These are phyloP conservation scores for Fusarium buxicola DNA, from an alignment of 2,329 filamentous ascomycete genomes.

Conservation along the genomic window DNA sequence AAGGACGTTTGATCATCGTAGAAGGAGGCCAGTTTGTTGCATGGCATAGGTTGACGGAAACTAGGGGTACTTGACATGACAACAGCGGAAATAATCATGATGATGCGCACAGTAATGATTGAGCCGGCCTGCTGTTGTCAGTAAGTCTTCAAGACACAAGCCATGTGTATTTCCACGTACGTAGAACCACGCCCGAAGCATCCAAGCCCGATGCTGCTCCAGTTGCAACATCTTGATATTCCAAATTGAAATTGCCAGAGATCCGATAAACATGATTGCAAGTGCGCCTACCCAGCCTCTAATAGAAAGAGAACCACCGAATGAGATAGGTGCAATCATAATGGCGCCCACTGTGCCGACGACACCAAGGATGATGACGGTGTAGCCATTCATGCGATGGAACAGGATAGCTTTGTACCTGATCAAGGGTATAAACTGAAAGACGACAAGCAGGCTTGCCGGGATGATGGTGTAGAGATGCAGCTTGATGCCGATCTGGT, in stretches of 20 bases:
- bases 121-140: conserved; percentile 6
- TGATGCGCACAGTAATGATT: conserved; percentile 19
- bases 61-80: conserved; percentile 18
- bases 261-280: conserved; percentile 56
- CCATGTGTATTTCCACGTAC: neutral
- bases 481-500: conserved; percentile 55
- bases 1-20: conserved; percentile 7
- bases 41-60: conserved; percentile 16
- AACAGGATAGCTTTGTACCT: conserved; percentile 61
- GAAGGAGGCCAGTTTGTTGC: conserved; percentile 15
- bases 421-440: conserved; percentile 61
- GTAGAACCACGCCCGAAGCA: conserved; percentile 58
- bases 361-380: conserved; percentile 61
- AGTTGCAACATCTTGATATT: conserved; percentile 71
- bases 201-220: conserved; percentile 72
- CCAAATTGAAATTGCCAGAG: conserved; percentile 60
- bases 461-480: conserved; percentile 60
- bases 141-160: fast-evolving
- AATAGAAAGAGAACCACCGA: conserved; percentile 64
- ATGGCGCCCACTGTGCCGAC: conserved; percentile 60
- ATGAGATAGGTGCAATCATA: conserved; percentile 62
- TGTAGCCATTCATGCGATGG: conserved; percentile 72
- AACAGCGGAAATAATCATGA: conserved; percentile 18
- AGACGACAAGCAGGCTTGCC: conserved; percentile 55
- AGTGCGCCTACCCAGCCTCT: conserved; percentile 58